A percentile compares a stretch with the other conserved stretches of the same genome.
Evolutionary conservation across 768 basidiomycete species (phyloP).

Genomic region (Auriscalpium orientale): DNA sequence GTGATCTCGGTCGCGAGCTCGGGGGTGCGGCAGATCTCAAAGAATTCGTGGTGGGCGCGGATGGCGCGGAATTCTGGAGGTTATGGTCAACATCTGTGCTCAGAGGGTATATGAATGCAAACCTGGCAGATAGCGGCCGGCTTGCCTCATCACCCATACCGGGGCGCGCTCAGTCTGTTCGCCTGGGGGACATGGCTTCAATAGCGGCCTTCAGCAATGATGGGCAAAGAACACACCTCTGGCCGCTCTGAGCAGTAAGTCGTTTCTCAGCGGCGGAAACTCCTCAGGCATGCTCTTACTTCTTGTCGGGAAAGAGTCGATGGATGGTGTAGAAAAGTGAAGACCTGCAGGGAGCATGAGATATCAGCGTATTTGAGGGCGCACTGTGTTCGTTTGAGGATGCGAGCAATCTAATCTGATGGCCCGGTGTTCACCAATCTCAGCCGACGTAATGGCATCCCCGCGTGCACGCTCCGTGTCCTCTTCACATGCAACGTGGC

Average conservation of each 20-base stretch:
- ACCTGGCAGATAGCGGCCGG: slow-evolving; percentile 93
- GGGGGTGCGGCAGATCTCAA: slow-evolving; percentile 92
- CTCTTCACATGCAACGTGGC: no score
- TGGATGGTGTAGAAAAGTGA: neutral
- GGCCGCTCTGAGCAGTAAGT: neutral
- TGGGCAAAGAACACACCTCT: neutral
- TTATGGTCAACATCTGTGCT: neutral
- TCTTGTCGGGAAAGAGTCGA: neutral
- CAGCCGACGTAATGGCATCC: neutral
- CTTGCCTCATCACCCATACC: slow-evolving; percentile 99
- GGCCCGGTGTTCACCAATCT: neutral
- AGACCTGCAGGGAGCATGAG: neutral
- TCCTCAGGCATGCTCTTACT: neutral
- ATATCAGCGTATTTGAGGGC: neutral
- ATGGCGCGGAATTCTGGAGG: slow-evolving; percentile 84
- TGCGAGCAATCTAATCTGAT: neutral
- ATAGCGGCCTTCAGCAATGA: neutral
- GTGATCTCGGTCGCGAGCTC: slow-evolving; percentile 83
- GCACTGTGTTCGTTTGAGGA: neutral
- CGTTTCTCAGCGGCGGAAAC: neutral
- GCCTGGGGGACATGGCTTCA: slow-evolving; percentile 32
- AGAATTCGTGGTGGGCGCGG: slow-evolving; percentile 84
- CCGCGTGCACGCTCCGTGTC: neutral
- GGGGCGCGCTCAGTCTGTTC: slow-evolving; percentile 86
- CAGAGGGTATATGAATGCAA: slow-evolving; percentile 15